phyloP scores from a whole-genome alignment of 225 moss, liverwort and hornwort genomes.

The Climacium dendroides region DNA sequence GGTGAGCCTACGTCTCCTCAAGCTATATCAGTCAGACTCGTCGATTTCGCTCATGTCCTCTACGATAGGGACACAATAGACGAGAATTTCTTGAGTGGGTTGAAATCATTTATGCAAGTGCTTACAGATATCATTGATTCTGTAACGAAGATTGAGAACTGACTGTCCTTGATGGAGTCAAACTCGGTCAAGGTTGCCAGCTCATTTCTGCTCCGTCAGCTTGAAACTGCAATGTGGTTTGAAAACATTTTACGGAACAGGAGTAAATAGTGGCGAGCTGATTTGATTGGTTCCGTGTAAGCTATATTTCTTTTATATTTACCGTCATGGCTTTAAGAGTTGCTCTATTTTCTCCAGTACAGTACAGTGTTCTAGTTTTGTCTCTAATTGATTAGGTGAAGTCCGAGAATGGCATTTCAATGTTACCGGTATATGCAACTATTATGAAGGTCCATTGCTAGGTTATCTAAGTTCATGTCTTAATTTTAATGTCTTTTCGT shows the following conservation, averaged over 20 bases:
- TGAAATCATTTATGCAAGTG: slow-evolving; percentile 26
- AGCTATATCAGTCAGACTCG: slow-evolving; percentile 25
- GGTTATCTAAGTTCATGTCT: neutral
- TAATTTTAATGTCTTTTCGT: neutral
- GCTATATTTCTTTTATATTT: neutral
- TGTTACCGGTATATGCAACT: no score
- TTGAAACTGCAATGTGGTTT: neutral
- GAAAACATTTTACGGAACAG: neutral
- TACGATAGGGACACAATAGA: slow-evolving; percentile 20
- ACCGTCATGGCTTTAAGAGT: neutral
- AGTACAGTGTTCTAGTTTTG: neutral
- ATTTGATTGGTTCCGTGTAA: neutral
- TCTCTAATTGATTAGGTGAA: neutral
- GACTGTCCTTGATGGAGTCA: neutral
- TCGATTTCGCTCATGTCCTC: slow-evolving; percentile 53
- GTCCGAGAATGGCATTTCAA: no score
- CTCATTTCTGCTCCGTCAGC: neutral
- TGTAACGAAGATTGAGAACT: neutral
- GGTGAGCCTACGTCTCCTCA: slow-evolving; percentile 23
- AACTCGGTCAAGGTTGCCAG: neutral
- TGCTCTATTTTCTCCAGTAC: neutral
- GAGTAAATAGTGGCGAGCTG: no score
- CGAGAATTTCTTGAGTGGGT: slow-evolving; percentile 34
- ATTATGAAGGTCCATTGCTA: neutral
- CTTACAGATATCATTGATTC: slow-evolving; percentile 18